phyloP scores from a whole-genome alignment of 1,139 yeast genomes.

The Arxiozyma bovina region DNA sequence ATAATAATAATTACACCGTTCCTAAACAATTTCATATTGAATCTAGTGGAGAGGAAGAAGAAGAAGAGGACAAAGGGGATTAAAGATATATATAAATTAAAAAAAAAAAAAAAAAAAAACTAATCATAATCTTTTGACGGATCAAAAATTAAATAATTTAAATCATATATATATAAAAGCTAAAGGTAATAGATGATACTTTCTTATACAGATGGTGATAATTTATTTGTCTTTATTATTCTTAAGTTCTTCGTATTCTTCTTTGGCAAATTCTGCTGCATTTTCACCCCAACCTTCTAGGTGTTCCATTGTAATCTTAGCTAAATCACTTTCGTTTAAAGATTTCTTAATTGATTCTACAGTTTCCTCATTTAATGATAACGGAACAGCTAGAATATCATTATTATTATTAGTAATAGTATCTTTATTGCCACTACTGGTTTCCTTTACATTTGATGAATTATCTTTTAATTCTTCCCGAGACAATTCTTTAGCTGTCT shows the following conservation, averaged over 20 bases:
- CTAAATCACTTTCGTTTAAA: constrained; percentile 20
- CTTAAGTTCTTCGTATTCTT: constrained; percentile 32
- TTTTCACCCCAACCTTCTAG: constrained; percentile 41
- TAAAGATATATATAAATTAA: background rate
- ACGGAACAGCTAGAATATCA: background rate
- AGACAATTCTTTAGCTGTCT: constrained; percentile 35
- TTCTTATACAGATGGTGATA: background rate
- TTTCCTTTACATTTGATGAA: background rate
- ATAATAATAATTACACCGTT: background rate
- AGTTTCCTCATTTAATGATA: background rate
- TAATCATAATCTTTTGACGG: background rate
- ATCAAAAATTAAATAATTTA: background rate
- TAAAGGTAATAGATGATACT: background rate
- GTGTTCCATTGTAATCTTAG: constrained; percentile 30
- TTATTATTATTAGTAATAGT: too few species aligned
- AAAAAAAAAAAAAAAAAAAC: background rate
- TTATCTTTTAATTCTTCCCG: constrained; percentile 34
- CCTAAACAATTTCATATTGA: constrained; percentile 3
- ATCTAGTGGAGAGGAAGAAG: constrained; percentile 3
- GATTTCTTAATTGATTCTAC: background rate
- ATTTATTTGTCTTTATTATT: constrained; percentile 4
- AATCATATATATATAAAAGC: constrained; percentile 7
- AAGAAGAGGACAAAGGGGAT: background rate
- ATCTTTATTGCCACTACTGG: background rate
- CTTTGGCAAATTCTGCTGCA: constrained; percentile 36